Evolutionary conservation across 2,329 filamentous ascomycete species (phyloP).

Genomic region (Aspergillus melleus): DNA sequence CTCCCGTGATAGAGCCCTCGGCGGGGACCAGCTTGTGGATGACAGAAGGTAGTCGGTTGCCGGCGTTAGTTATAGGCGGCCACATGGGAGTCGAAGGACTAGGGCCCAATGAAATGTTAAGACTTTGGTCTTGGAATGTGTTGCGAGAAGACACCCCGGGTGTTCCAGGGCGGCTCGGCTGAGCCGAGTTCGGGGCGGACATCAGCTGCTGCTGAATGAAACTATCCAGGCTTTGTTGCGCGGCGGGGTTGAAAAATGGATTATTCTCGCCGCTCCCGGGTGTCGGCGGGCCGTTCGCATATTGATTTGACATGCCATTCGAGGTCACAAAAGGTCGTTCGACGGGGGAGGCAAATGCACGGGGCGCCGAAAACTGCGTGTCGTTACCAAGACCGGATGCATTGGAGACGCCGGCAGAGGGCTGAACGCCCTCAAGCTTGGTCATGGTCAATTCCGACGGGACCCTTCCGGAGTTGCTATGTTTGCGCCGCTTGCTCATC

Average conservation of each 20-base stretch:
- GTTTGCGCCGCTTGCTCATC: slow-evolving; percentile 77
- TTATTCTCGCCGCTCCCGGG: slow-evolving; percentile 66
- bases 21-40: slow-evolving; percentile 82
- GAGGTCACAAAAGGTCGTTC: slow-evolving; percentile 51
- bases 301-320: slow-evolving; percentile 48
- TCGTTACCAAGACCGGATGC: slow-evolving; percentile 43
- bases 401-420: slow-evolving; percentile 25
- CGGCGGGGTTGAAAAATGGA: slow-evolving; percentile 56
- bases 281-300: slow-evolving; percentile 63
- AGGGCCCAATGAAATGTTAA: slow-evolving; percentile 38
- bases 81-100: slow-evolving; percentile 53
- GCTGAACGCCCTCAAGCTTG: slow-evolving; percentile 63
- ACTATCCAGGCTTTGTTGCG: slow-evolving; percentile 66
- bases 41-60: slow-evolving; percentile 57
- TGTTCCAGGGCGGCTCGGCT: slow-evolving; percentile 76
- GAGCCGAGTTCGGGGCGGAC: slow-evolving; percentile 70
- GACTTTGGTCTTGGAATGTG: slow-evolving; percentile 40
- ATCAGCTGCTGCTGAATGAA: slow-evolving; percentile 64
- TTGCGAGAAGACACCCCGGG: slow-evolving; percentile 54
- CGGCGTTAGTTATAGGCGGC: slow-evolving; percentile 52
- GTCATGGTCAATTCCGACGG: slow-evolving; percentile 80
- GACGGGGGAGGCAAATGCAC: slow-evolving; percentile 36
- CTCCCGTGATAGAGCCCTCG: slow-evolving; percentile 78
- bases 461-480: slow-evolving; percentile 67
- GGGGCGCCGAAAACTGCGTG: slow-evolving; percentile 42